phyloP scores from a whole-genome alignment of 2,329 filamentous ascomycete genomes.

The Capronia americana region DNA sequence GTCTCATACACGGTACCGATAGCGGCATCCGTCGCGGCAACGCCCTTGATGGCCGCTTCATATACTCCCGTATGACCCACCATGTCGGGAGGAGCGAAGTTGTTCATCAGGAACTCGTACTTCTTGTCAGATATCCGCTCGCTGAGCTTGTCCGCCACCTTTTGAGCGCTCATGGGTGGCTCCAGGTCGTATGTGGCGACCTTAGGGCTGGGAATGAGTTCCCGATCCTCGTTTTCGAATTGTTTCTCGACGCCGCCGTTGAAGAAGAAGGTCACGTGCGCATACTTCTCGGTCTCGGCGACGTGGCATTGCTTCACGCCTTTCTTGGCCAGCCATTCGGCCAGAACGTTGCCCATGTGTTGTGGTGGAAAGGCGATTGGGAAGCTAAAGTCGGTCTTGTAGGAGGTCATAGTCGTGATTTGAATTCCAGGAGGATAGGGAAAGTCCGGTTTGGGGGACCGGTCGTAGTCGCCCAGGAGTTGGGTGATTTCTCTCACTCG shows the following conservation, averaged over 20 bases:
- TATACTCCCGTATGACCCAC: conserved; percentile 98
- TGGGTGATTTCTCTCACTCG: conserved; percentile 96
- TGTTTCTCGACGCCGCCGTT: conserved; percentile 98
- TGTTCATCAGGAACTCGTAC: conserved; percentile 99
- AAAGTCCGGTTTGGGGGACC: conserved; percentile 88
- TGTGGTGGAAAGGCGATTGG: conserved; percentile 91
- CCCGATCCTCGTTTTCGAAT: conserved; percentile 87
- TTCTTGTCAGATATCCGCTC: conserved; percentile 84
- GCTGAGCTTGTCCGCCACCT: conserved; percentile 84
- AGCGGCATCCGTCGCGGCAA: conserved; percentile 86
- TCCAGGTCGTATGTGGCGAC: conserved; percentile 95
- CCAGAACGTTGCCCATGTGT: conserved; percentile 96
- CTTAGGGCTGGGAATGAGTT: conserved; percentile 93
- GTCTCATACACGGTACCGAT: conserved; percentile 92
- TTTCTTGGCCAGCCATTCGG: conserved; percentile 93
- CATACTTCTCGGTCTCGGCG: conserved; percentile 99
- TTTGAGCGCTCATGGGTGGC: conserved; percentile 93
- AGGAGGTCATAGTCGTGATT: conserved; percentile 96
- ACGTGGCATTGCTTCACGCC: conserved; percentile 91
- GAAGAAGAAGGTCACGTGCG: conserved; percentile 99
- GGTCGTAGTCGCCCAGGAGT: conserved; percentile 88
- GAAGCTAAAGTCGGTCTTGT: conserved; percentile 95
- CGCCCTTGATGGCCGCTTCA: conserved; percentile 86
- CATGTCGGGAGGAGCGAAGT: conserved; percentile 99
- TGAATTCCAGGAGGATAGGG: conserved; percentile 86